A percentile compares a stretch with the other conserved stretches of the same genome.
phyloP scores from a whole-genome alignment of 2,329 filamentous ascomycete species.

The Xylaria multiplex region DNA sequence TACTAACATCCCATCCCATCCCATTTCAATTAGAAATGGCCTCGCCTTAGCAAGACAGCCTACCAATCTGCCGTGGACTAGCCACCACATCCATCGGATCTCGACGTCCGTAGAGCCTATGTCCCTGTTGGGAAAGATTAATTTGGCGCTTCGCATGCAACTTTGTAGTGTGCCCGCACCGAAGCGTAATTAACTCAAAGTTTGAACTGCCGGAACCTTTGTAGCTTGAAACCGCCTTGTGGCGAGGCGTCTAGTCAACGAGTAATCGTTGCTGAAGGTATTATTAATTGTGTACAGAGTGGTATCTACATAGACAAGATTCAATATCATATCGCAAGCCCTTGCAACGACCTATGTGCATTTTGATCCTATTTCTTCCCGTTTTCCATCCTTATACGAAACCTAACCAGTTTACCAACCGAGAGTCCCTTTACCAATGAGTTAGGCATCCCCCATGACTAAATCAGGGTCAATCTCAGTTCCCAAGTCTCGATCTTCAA shows the following conservation, averaged over 20 bases:
- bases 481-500: slow-evolving; percentile 84
- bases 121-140: too few relatives aligned
- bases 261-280: neutral
- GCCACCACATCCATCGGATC: too few relatives aligned
- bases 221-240: neutral
- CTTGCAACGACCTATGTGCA: slow-evolving; percentile 2
- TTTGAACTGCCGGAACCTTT: neutral
- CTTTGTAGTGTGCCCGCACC: too few relatives aligned
- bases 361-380: slow-evolving; percentile 7
- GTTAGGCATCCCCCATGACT: slow-evolving; percentile 51
- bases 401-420: slow-evolving; percentile 1
- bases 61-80: too few relatives aligned
- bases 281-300: slow-evolving; percentile 20
- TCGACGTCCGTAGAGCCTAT: too few relatives aligned
- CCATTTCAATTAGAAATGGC: neutral
- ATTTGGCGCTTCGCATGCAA: too few relatives aligned
- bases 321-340: neutral
- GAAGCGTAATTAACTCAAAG: too few relatives aligned
- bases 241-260: neutral
- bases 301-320: slow-evolving; percentile 20
- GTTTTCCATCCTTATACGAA: slow-evolving; percentile 14
- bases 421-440: neutral
- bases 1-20: neutral
- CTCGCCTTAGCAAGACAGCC: too few relatives aligned
- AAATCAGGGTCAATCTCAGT: slow-evolving; percentile 78